These are phyloP conservation scores for Acer yangbiense DNA, from an alignment of 345 rosid species.

Conservation along the genomic window DNA sequence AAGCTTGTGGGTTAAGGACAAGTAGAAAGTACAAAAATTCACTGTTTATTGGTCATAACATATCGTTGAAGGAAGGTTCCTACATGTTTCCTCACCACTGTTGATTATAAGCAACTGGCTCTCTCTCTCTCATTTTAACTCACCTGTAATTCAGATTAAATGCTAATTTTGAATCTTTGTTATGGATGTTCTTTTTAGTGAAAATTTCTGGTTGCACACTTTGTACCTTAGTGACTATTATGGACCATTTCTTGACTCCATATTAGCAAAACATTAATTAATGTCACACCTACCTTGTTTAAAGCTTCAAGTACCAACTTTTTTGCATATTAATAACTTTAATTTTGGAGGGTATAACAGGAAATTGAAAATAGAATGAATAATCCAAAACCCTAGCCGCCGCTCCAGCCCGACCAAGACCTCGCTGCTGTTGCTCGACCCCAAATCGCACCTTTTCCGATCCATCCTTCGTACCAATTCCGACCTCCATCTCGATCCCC, in stretches of 20 bases:
- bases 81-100: conserved; percentile 30
- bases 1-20: conserved; percentile 29
- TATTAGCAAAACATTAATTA: neutral
- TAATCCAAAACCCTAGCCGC: too few species aligned
- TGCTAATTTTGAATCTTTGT: neutral
- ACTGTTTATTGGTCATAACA: conserved; percentile 21
- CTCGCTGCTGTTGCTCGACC: too few species aligned
- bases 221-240: neutral
- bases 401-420: too few species aligned
- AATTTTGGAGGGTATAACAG: too few species aligned
- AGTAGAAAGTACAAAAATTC: conserved; percentile 29
- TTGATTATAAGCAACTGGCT: conserved; percentile 8
- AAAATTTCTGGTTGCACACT: neutral
- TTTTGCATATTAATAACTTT: neutral
- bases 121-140: conserved; percentile 2
- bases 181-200: neutral
- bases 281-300: neutral
- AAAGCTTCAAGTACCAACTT: neutral
- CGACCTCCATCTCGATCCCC: too few species aligned
- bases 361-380: too few species aligned
- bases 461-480: too few species aligned
- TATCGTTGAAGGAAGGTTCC: conserved; percentile 41
- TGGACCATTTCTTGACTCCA: neutral
- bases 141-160: neutral
- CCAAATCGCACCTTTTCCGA: too few species aligned